phyloP scores from a whole-genome alignment of 305 asterid genomes.

The Ajuga reptans region DNA sequence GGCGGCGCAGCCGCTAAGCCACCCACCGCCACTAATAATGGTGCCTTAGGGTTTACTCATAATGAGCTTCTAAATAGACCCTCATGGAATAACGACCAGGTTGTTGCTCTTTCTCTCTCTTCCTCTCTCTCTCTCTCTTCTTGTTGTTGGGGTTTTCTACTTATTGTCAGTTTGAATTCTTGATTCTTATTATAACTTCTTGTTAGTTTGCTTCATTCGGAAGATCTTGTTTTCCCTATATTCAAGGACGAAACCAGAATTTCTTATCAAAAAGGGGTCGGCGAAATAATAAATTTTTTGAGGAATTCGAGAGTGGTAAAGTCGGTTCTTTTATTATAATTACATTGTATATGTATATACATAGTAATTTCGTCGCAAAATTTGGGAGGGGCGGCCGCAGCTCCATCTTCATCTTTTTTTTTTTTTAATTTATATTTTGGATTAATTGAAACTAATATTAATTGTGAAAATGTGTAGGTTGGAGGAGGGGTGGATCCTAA shows the following conservation, averaged over 20 bases:
- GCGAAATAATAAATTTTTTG: no score
- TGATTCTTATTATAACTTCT: background rate
- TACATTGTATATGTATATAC: no score
- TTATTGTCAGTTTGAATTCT: constrained; percentile 29
- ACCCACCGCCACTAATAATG: constrained; percentile 20
- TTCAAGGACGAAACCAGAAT: background rate
- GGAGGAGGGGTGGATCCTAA: constrained; percentile 54
- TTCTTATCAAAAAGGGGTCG: no score
- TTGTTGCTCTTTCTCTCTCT: constrained; percentile 17
- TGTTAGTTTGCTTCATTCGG: constrained; percentile 33
- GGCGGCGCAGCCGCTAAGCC: constrained; percentile 20
- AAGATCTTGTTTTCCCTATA: constrained; percentile 19
- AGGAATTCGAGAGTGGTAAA: no score
- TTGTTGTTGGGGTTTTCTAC: background rate
- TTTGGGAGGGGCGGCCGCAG: no score
- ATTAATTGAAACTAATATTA: background rate
- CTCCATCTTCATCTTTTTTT: no score
- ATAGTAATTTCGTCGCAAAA: no score
- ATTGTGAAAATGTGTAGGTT: constrained; percentile 28
- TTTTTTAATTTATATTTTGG: background rate
- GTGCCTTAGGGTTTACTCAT: constrained; percentile 55
- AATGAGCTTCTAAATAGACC: constrained; percentile 37
- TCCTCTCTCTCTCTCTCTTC: background rate
- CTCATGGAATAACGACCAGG: constrained; percentile 76
- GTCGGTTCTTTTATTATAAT: no score